Evolutionary conservation across 768 basidiomycete species (phyloP).

Genomic region (Tylopilus plumbeoviolaceoides): DNA sequence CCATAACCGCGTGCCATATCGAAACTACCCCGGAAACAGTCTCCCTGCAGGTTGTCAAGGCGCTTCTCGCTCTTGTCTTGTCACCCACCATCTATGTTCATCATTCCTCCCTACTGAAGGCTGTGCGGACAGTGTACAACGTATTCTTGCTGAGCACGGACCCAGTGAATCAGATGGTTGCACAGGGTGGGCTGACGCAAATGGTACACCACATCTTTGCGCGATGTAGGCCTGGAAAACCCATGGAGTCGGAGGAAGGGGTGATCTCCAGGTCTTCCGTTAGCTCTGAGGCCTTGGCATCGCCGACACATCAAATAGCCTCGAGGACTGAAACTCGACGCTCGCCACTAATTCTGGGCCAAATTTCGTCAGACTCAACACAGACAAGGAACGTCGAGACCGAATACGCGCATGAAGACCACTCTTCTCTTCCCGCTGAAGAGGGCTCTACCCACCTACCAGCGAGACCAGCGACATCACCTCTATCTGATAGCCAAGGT

Average conservation of each 20-base stretch:
- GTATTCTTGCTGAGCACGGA: slow-evolving; percentile 90
- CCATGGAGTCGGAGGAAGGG: slow-evolving; percentile 16
- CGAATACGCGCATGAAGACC: slow-evolving; percentile 1
- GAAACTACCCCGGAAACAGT: slow-evolving; percentile 88
- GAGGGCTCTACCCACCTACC: not conserved
- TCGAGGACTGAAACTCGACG: slow-evolving; percentile 9
- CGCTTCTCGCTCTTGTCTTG: slow-evolving; percentile 82
- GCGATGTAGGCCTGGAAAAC: slow-evolving; percentile 52
- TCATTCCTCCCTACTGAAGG: slow-evolving; percentile 93
- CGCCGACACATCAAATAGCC: slow-evolving; percentile 2
- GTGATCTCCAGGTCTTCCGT: slow-evolving; percentile 16
- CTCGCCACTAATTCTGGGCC: slow-evolving; percentile 7
- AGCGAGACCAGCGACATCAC: not conserved
- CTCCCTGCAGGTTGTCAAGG: slow-evolving; percentile 95
- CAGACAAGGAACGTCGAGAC: not conserved
- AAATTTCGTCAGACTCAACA: not conserved
- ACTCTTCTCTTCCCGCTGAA: not conserved
- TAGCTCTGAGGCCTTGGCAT: slow-evolving; percentile 21
- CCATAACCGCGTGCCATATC: slow-evolving; percentile 87
- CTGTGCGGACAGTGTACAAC: slow-evolving; percentile 97
- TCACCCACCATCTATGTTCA: slow-evolving; percentile 87
- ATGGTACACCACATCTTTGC: slow-evolving; percentile 98
- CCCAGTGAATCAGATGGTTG: slow-evolving; percentile 94
- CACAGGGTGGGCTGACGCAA: slow-evolving; percentile 95
- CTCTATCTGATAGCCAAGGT: slow-evolving; percentile 3